Evolutionary conservation across 257 asterid species (phyloP).

Genomic region (Scutellaria minor): DNA sequence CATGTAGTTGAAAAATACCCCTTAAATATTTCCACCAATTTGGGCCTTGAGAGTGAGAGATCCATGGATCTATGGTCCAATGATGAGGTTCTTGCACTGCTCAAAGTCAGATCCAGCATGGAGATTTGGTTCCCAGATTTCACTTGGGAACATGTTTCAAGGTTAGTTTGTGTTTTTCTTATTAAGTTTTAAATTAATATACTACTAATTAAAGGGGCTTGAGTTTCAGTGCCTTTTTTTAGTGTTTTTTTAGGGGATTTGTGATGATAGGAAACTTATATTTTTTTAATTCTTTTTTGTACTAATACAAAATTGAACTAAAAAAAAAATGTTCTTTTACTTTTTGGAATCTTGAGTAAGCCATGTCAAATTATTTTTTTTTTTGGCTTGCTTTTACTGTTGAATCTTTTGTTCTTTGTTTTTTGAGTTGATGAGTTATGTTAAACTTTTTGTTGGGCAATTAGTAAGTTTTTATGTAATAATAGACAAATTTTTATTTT

Average conservation of each 20-base stretch:
- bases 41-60: slow-evolving; percentile 36
- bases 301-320: neutral
- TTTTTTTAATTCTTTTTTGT: neutral
- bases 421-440: slow-evolving; percentile 14
- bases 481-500: too few species aligned
- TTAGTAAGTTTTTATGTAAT: too few species aligned
- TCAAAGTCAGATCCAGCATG: slow-evolving; percentile 72
- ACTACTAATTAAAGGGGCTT: neutral
- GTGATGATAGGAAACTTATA: neutral
- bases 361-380: neutral
- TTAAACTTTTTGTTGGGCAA: neutral
- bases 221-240: slow-evolving; percentile 29
- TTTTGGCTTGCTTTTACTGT: neutral
- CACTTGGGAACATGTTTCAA: slow-evolving; percentile 85
- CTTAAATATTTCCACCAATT: slow-evolving; percentile 26
- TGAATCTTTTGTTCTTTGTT: slow-evolving; percentile 17
- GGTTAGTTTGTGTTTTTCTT: slow-evolving; percentile 37
- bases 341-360: slow-evolving; percentile 37
- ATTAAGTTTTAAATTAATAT: neutral
- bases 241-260: neutral
- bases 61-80: slow-evolving; percentile 60
- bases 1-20: neutral
- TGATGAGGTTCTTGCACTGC: slow-evolving; percentile 65
- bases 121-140: slow-evolving; percentile 75
- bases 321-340: slow-evolving; percentile 8